Conservation (phyloP, 176 grass and related monocot genomes). For the Raddia distichophylla region DNA sequence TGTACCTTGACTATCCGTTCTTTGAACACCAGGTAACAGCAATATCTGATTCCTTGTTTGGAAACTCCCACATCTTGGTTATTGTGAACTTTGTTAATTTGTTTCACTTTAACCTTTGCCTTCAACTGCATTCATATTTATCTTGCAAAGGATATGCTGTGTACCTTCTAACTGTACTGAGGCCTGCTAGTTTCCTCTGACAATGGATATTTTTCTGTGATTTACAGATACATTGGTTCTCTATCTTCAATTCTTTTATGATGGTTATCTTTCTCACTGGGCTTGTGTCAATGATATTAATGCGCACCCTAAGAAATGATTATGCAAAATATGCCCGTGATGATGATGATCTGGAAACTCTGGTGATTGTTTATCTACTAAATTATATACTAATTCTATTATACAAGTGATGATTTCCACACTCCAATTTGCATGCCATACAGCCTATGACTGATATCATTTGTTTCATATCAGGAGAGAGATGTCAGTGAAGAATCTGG, state of each 20-base stretch:
- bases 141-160: not conserved
- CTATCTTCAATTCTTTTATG: conserved; percentile 99
- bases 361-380: conserved; percentile 68
- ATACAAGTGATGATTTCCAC: not conserved
- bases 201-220: not conserved
- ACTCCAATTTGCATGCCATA: conserved; percentile 18
- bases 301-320: conserved; percentile 95
- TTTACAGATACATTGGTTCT: conserved; percentile 94
- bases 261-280: conserved; percentile 99
- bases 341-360: conserved; percentile 91
- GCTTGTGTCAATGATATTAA: conserved; percentile 96
- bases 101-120: not conserved
- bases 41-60: conserved; percentile 12
- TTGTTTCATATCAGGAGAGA: conserved; percentile 67
- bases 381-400: conserved; percentile 4
- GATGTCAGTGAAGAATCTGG: conserved; percentile 96
- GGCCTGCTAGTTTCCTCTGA: conserved; percentile 31
- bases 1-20: conserved; percentile 81
- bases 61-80: not conserved
- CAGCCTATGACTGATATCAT: conserved; percentile 29
- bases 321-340: conserved; percentile 98
- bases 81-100: not conserved
- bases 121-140: conserved; percentile 4
- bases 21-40: conserved; percentile 74
- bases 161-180: not conserved